Base-by-base conservation (phyloP, 495 filamentous ascomycete species). In the Annulohypoxylon maeteangense region DNA sequence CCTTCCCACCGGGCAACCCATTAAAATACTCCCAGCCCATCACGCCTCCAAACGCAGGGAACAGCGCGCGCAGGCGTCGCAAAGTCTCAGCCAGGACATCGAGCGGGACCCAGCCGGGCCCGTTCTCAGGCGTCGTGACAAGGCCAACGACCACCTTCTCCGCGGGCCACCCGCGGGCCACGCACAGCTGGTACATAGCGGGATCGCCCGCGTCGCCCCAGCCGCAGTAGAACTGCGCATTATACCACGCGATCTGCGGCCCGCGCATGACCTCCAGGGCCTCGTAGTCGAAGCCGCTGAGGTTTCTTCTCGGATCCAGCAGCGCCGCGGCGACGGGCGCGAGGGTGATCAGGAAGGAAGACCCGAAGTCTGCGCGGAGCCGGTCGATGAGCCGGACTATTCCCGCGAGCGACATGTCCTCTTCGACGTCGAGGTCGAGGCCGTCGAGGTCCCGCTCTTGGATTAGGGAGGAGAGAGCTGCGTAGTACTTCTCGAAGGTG, bases 21-120 rank as follows among this genome's bases (percentile, higher is more conserved):
- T 93, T 93, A 75, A 91, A 95, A 71, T 93, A 96, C 76, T 95
- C 93, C 93, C 93, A 96, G 2, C 93, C 92, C 89, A 92, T 91
- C 0, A 94, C 88, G 1, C 93, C 92, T 7, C 92, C 93, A 76
- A 95, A 93, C 27, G 82, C 82, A 2, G 87, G 85, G 62, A 87
- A 70, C 70, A 89, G 67, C 7, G 68, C 63, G n/a, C n/a, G n/a
- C n/a, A n/a, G n/a, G n/a, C n/a, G n/a, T n/a, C n/a, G n/a, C 0
- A 85, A 76, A 42, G 89, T 77, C 3, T 81, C 75, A 23, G 75
- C 75, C 53, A 81, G 55, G 5, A 70, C 60, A 65, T 67, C 81
- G 45, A 70, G 74, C 48, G 70, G 75, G 57, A 82, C 82, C 40
- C 65, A 83, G 38, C 78, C 81, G 73, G 16, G 87, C 71, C 91